Evolutionary conservation across 139 green algal genomes (phyloP), one percentile per base, ranked within the genome.

Genomic region (Picochlorum sp.): DNA sequence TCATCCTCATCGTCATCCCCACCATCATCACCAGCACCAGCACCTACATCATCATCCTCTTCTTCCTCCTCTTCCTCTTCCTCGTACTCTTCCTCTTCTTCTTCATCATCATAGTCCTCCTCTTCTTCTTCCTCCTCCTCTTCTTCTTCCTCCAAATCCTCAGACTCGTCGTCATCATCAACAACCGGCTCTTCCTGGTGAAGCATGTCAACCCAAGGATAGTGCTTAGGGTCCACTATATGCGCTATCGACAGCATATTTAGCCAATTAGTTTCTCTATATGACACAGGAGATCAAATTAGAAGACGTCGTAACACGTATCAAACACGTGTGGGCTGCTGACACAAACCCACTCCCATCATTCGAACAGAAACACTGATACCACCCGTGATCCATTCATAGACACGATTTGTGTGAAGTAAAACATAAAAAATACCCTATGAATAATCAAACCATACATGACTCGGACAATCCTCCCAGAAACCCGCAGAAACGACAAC

Each of bases 21-120:
- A 38, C 23, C 60, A 20, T 38, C 60, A 13, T n/a, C 60, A 44
- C n/a, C 34, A 20, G 14, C 60, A 21, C 14, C 60, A 41, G 15
- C 45, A 28, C 57, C 52, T 21, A 44, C 63, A 14, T 61, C 69
- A 4, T 65, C 49, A 28, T 63, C 57, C 34, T 71, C 63, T 16
- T 78, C 63, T 49, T 70, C 73, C 18, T 78, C 72, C 24, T 45
- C 59, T 14, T 71, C 72, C 57, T 68, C 31, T 20, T 71, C n/a
- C 47, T 54, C 47, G 18, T n/a, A 54, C 47, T 41, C 34, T 41
- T 41, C 34, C 34, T 41, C 34, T 41, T 41, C 34, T 41, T 41
- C 34, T 24, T 20, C 16, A 23, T 54, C 47, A 23, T 23, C n/a
- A 54, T 20, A n/a, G 13, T 23, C 47, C 47, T 54, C 47, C n/a